Conservation (phyloP, 1,284 basidiomycete species). For the Butyriboletus appendiculatus region DNA sequence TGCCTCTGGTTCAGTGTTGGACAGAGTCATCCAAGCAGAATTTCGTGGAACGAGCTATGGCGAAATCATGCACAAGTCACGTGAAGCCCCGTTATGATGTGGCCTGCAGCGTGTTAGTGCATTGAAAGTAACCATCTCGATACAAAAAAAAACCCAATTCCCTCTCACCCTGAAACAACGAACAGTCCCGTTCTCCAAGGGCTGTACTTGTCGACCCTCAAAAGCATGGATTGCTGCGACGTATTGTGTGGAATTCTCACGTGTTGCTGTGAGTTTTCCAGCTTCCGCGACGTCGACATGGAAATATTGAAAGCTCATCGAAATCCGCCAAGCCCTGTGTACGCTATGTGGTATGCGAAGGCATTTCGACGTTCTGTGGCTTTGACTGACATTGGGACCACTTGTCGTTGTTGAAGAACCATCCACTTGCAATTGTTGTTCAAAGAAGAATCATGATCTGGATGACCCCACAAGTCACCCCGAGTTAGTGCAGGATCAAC, state of each 20-base stretch:
- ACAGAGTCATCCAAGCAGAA: no score
- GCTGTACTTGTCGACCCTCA: not conserved
- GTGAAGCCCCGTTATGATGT: no score
- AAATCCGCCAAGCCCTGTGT: constrained; percentile 16
- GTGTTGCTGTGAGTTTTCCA: constrained; percentile 26
- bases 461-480: not conserved
- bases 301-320: constrained; percentile 5
- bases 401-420: constrained; percentile 12
- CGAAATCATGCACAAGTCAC: no score
- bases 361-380: not conserved
- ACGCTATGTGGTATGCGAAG: constrained; percentile 15
- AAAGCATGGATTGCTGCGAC: constrained; percentile 28
- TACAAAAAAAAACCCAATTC: not conserved
- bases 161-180: not conserved
- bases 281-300: not conserved
- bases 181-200: not conserved
- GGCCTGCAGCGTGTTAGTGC: no score
- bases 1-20: no score
- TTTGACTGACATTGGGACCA: not conserved
- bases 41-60: no score
- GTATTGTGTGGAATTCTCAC: constrained; percentile 21
- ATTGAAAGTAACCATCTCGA: not conserved
- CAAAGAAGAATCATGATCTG: constrained; percentile 4
- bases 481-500: constrained; percentile 19
- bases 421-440: constrained; percentile 18